phyloP scores from a whole-genome alignment of 345 rosid species.

The Aethionema arabicum region DNA sequence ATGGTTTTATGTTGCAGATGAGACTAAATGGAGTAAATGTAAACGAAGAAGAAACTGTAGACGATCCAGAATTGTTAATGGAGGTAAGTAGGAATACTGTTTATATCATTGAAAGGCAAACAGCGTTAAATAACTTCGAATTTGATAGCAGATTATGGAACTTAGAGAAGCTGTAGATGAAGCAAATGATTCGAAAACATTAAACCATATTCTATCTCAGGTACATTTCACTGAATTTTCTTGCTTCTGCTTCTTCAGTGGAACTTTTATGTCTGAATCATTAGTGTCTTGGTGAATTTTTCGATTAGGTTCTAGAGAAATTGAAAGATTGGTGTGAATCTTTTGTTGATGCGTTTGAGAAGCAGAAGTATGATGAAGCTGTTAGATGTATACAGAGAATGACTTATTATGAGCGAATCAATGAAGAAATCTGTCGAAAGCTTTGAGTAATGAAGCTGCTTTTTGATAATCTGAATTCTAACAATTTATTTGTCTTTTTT shows the following conservation, averaged over 20 bases:
- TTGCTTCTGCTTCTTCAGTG: conserved; percentile 10
- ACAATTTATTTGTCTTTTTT: no score
- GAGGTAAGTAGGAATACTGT: conserved; percentile 51
- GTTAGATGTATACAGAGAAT: conserved; percentile 64
- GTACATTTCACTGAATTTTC: conserved; percentile 40
- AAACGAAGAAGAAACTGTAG: conserved; percentile 86
- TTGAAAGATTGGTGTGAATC: conserved; percentile 59
- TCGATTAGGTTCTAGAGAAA: conserved; percentile 61
- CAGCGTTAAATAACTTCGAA: background rate
- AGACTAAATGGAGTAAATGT: conserved; percentile 69
- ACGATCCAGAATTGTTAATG: conserved; percentile 66
- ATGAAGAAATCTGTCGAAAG: conserved; percentile 75
- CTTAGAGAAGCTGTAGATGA: conserved; percentile 89
- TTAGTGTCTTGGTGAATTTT: conserved; percentile 13
- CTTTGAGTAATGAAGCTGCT: conserved; percentile 39
- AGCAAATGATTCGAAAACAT: conserved; percentile 55
- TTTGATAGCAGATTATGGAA: conserved; percentile 70
- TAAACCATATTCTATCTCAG: conserved; percentile 58
- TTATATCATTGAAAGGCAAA: conserved; percentile 1
- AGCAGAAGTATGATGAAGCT: conserved; percentile 67
- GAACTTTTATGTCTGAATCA: conserved; percentile 10
- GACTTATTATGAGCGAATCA: conserved; percentile 79
- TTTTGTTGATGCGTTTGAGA: conserved; percentile 54
- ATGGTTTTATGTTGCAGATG: conserved; percentile 45
- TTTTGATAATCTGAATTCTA: no score